Evolutionary conservation across 805 yeast genomes (phyloP), one percentile per base, ranked within the genome.

Genomic region (Torulaspora microellipsoides): DNA sequence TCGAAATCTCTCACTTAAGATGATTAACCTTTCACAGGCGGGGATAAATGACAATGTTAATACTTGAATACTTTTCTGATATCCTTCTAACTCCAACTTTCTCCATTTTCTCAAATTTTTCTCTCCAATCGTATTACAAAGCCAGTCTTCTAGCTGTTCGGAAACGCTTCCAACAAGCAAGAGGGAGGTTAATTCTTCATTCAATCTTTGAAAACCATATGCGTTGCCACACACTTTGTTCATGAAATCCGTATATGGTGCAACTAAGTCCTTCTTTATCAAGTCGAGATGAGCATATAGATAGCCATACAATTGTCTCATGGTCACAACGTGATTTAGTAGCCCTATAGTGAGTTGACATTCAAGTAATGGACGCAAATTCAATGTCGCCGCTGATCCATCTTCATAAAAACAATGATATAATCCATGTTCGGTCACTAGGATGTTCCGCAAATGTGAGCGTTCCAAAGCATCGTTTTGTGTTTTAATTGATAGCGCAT

Each of bases 121-220:
- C 48, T 82, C 88, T 0, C 86, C 89, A 28, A 84, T 65, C 37
- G 80, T 77, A 51, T 81, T 81, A 15, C 76, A 71, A 55, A 85
- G 65, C 80, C 81, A 84, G 43, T 77, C 43, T 23, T 36, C 52
- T 54, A 15, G 49, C 39, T 43, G 40, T 17, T 27, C 28, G 7
- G 47, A 38, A 8, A 43, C 37, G 27, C 33, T 31, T 15, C 50
- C 50, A 10, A 35, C 29, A 55, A 51, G 66, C 60, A 46, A 45
- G 23, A 49, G 47, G 13, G 40, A 47, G 28, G 38, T 44, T 15
- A 64, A 30, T 17, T 70, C 76, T 20, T 65, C 68, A 27, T 60
- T 55, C 25, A 76, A 50, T 11, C 42, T 38, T 17, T 39, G 17
- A 36, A 40, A 17, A 35, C 49, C 54, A 31, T 42, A 56, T 3